phyloP scores from a whole-genome alignment of 768 basidiomycete species.

The Naganishia friedmannii region DNA sequence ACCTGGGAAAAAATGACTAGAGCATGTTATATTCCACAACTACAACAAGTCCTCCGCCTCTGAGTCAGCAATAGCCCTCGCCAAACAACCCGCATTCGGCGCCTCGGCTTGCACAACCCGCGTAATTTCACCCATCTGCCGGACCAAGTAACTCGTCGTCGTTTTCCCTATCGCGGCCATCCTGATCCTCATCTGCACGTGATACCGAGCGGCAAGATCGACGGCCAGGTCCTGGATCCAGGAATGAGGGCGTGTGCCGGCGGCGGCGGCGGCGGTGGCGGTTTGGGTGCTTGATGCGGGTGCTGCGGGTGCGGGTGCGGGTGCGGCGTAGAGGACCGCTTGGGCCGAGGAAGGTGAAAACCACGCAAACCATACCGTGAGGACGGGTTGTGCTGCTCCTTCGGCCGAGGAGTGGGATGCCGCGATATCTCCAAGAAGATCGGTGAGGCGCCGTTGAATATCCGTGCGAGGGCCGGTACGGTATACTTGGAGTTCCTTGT shows the following conservation, averaged over 20 bases:
- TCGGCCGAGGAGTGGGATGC: not conserved
- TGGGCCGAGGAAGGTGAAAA: slow-evolving; percentile 22
- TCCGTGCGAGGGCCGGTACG: not conserved
- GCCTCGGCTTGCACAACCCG: not conserved
- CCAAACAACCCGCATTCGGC: slow-evolving; percentile 14
- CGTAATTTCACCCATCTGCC: not conserved
- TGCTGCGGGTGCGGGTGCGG: not conserved
- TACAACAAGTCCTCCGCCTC: too few relatives aligned
- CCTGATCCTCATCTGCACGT: not conserved
- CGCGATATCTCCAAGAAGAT: not conserved
- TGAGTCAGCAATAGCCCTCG: not conserved
- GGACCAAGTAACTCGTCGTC: slow-evolving; percentile 2
- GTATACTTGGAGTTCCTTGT: slow-evolving; percentile 13
- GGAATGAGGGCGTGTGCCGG: not conserved
- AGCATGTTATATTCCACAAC: too few relatives aligned
- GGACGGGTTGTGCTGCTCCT: not conserved
- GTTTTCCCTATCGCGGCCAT: slow-evolving; percentile 26
- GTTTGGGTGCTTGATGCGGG: not conserved
- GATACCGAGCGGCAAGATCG: not conserved
- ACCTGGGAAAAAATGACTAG: too few relatives aligned
- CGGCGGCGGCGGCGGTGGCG: too few relatives aligned
- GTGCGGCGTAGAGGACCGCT: slow-evolving; percentile 6
- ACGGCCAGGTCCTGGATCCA: not conserved
- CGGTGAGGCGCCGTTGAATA: not conserved
- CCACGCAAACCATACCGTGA: slow-evolving; percentile 11